Evolutionary conservation across 2,329 filamentous ascomycete genomes (phyloP), one percentile per base, ranked within the genome.

Genomic region (Colletotrichum liaoningense): DNA sequence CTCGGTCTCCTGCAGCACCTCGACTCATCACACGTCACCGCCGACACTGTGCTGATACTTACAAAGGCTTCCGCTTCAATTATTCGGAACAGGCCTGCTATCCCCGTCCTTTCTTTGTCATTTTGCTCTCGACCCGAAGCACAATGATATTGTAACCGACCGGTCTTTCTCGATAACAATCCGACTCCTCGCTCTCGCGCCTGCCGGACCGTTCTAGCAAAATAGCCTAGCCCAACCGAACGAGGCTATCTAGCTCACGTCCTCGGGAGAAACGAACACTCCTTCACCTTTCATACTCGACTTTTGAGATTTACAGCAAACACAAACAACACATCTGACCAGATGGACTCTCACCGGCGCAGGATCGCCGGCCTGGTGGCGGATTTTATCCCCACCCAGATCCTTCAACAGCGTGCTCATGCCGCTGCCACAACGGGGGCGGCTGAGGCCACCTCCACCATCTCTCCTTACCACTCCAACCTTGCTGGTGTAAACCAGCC

Each of bases 401-500:
- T 80, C 24, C 76, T 83, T 66, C 73, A 81, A 65, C 79, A 80
- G n/a, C 72, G 75, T 49, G 63, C 69, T 52, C 74, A 67, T 64
- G 75, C 68, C n/a, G 65, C 69, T 72, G 79, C 67, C 24, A 38
- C 77, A 67, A 75, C 78, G 16, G 76, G 78, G 54, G 78, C 77
- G 46, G 74, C 79, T 28, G 63, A 77, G 55, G 74, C 77, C 26
- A 84, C 82, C 55, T 83, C 85, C 24, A 89, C 88, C 24, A 88
- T 92, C 72, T 85, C 87, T 16, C 87, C 88, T 22, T 93, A 86
- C 79, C 85, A 87, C 77, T 87, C 86, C 38, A 85, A 84, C 59
- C 85, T 93, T 74, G 88, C 87, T 77, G 91, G 91, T 67, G 90
- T 93, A 75, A 88, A 91, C 77, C 90, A 92, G 78, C 76, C 82